Base-by-base conservation (phyloP, 768 basidiomycete genomes). In the Gyrodon lividus region DNA sequence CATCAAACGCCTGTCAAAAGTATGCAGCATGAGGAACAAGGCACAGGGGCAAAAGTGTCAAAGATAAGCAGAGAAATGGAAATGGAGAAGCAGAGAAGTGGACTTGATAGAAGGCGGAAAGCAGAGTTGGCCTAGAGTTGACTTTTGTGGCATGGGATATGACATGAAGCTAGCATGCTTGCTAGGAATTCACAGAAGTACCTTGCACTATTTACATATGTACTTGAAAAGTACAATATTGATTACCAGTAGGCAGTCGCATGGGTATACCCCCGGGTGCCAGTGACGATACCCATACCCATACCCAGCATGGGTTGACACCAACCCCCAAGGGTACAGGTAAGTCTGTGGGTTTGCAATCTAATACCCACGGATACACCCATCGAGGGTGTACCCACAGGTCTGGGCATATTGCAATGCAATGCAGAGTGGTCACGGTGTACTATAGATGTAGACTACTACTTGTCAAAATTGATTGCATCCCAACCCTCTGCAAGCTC, bases 401-500 rank as follows among this genome's bases (percentile, higher is more conserved):
- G 22, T 39, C 6, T 19, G 46, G 9, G 13, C 6, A 14, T 17
- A 43, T 19, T n/a, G n/a, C n/a, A n/a, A n/a, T n/a, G n/a, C n/a
- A n/a, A n/a, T n/a, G n/a, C n/a, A n/a, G n/a, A n/a, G n/a, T 19
- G n/a, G 17, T 43, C 17, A 48, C 19, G 19, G 37, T 23, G 23
- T 33, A 6, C 6, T 22, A 37, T 34, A 38, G 30, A 38, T 33
- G 30, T 34, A 30, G 9, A 14, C 12, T 6, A 16, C n/a, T 20
- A 28, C n/a, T n/a, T n/a, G 10, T 43, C 16, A 12, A 48, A 24
- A 26, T n/a, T 37, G 37, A 34, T 49, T 37, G n/a, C 40, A 52
- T 59, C 54, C 50, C 55, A 58, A 16, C 52, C 50, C 28, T 53
- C 51, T 7, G 33, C 39, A n/a, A 46, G 33, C 33, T 59, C 33